phyloP scores from a whole-genome alignment of 441 rosid genomes.

The Aleurites moluccanus region DNA sequence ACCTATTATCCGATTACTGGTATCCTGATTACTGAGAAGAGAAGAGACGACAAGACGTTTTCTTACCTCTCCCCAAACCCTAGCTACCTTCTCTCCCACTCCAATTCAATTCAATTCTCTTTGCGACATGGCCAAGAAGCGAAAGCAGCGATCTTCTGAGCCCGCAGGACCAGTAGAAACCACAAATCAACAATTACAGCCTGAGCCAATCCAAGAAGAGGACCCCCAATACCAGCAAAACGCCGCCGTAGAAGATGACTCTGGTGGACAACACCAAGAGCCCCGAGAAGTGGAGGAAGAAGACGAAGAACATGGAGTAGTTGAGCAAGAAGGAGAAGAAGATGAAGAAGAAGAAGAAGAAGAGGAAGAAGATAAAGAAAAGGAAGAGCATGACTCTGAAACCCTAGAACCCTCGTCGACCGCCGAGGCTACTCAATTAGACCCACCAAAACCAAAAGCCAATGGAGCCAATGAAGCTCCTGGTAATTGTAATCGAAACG shows the following conservation, averaged over 20 bases:
- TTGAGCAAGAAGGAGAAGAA: not conserved
- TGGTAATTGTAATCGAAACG: not conserved
- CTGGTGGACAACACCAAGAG: not conserved
- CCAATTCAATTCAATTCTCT: not conserved
- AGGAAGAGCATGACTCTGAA: not conserved
- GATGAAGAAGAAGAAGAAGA: not conserved
- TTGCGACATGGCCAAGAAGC: slow-evolving; percentile 2
- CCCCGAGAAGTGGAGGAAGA: not conserved
- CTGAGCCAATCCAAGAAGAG: not conserved
- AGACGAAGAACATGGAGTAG: not conserved
- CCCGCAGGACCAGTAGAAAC: not conserved
- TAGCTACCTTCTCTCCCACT: not conserved
- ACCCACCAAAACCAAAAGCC: not conserved
- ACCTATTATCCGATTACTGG: too few species aligned
- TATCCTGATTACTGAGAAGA: not conserved
- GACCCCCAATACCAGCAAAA: not conserved
- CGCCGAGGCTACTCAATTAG: not conserved
- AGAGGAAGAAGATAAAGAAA: not conserved
- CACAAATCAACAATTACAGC: not conserved
- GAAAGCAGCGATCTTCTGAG: not conserved
- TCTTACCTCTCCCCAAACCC: not conserved
- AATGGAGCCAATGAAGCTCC: not conserved
- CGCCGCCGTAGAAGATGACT: not conserved
- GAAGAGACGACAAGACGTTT: not conserved
- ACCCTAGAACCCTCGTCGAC: not conserved